Evolutionary conservation across 306 rosid genomes (phyloP).

Genomic region (Gynostemma pentaphyllum): DNA sequence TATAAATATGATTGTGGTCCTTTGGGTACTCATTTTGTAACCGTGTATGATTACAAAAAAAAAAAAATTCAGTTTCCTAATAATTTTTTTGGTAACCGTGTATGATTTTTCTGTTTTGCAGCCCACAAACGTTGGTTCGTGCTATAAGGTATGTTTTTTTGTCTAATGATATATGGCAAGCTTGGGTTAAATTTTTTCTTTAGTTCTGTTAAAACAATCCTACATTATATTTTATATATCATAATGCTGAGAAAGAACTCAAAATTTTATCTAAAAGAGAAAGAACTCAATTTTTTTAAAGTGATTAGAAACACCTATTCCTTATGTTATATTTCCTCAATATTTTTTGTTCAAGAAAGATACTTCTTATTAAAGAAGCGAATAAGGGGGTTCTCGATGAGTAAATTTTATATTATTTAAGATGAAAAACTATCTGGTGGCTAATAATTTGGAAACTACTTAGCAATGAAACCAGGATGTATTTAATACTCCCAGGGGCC

Average conservation of each 20-base stretch:
- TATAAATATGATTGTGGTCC: conserved; percentile 9
- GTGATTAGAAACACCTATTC: neutral
- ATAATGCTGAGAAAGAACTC: neutral
- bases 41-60: no score
- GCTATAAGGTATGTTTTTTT: conserved; percentile 89
- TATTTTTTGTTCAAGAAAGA: neutral
- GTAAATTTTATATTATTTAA: no score
- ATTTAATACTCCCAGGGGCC: neutral
- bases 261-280: neutral
- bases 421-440: neutral
- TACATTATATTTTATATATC: neutral
- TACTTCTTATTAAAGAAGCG: neutral
- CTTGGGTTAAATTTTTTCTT: neutral
- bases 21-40: conserved; percentile 12
- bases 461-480: neutral
- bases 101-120: conserved; percentile 27
- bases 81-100: no score
- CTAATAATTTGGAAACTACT: neutral
- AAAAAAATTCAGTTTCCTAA: no score
- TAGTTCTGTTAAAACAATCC: neutral
- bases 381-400: neutral
- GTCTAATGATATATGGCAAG: conserved; percentile 9
- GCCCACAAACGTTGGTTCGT: conserved; percentile 95
- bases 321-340: neutral
- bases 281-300: neutral